Evolutionary conservation across 148 eudicot species (phyloP).

Genomic region (Rheum nobile): DNA sequence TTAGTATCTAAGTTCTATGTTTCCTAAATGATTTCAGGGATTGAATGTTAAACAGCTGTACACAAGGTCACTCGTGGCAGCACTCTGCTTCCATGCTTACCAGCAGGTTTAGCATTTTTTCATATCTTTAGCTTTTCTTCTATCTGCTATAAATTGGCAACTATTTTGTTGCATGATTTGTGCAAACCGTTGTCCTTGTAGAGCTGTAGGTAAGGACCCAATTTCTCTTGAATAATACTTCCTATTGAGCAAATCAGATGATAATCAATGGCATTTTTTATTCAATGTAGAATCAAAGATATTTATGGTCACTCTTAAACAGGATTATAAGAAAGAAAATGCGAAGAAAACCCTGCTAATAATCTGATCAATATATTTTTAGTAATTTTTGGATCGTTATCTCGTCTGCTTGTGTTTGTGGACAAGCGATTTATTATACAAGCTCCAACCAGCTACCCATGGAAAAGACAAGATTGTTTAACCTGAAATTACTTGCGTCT

Average conservation of each 20-base stretch:
- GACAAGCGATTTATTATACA: neutral
- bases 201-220: neutral
- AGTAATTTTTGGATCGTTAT: neutral
- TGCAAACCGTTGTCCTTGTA: neutral
- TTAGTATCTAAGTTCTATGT: neutral
- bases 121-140: neutral
- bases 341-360: neutral
- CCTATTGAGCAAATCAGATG: neutral
- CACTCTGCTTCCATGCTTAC: constrained; percentile 92
- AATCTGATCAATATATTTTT: neutral
- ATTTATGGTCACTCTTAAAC: neutral
- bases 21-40: constrained; percentile 35
- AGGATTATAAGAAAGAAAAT: neutral
- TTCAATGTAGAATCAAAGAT: neutral
- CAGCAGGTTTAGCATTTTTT: constrained; percentile 52
- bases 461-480: neutral
- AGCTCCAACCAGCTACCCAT: neutral
- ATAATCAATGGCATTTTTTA: neutral
- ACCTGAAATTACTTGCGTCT: neutral
- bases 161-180: neutral
- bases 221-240: neutral
- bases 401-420: neutral
- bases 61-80: constrained; percentile 65
- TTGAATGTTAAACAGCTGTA: constrained; percentile 55
- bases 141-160: neutral